A percentile compares a stretch with the other conserved stretches of the same genome.
Evolutionary conservation across 1,284 basidiomycete species (phyloP).

Genomic region (Waitea zeae): DNA sequence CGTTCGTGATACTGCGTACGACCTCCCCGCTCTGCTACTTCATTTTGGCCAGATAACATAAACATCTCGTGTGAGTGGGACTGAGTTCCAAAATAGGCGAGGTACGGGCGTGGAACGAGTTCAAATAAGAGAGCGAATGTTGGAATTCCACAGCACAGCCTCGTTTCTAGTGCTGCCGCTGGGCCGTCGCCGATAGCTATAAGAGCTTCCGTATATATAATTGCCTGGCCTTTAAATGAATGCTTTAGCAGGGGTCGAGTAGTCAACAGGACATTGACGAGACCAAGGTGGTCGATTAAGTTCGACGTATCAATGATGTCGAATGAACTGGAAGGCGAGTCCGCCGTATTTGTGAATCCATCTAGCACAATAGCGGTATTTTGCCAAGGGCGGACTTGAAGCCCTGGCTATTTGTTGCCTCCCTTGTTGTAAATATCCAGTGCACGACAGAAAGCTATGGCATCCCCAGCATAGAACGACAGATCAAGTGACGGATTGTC

Average conservation of each 20-base stretch:
- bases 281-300: constrained; percentile 27
- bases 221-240: constrained; percentile 10
- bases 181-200: constrained; percentile 13
- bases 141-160: constrained; percentile 20
- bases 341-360: constrained; percentile 9
- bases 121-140: constrained; percentile 22
- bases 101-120: constrained; percentile 19
- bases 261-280: constrained; percentile 29
- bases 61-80: constrained; percentile 25
- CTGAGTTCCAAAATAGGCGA: constrained; percentile 22
- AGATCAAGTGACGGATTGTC: constrained; percentile 8
- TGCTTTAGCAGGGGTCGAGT: constrained; percentile 18
- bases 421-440: constrained; percentile 7
- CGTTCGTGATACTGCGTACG: constrained; percentile 20
- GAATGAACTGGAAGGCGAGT: constrained; percentile 25
- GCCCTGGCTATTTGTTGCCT: neutral
- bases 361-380: constrained; percentile 9
- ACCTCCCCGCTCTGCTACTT: neutral
- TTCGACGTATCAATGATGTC: constrained; percentile 39
- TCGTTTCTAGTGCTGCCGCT: constrained; percentile 15
- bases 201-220: constrained; percentile 25
- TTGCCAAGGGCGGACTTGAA: neutral
- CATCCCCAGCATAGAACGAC: constrained; percentile 20
- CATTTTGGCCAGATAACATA: constrained; percentile 1
- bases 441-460: constrained; percentile 15